Conservation (phyloP, 371 early-diverging fungal species). For the Lichtheimia corymbifera region DNA sequence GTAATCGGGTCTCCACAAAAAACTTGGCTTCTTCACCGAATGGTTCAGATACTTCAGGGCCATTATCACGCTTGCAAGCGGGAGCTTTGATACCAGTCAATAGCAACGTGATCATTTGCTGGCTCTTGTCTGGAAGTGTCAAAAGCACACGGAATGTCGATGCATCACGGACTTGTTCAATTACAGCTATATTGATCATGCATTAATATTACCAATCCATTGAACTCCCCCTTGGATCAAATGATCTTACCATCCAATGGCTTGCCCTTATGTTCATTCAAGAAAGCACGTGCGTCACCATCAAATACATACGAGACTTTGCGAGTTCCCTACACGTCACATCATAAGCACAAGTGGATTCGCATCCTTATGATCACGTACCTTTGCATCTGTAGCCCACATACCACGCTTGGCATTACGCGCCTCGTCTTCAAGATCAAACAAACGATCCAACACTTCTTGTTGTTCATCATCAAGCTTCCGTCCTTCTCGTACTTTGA, state of each 20-base stretch:
- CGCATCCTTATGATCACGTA: slow-evolving; percentile 14
- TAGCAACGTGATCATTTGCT: slow-evolving; percentile 75
- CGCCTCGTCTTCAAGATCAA: slow-evolving; percentile 74
- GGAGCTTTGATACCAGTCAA: slow-evolving; percentile 92
- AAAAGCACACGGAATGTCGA: slow-evolving; percentile 81
- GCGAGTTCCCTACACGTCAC: slow-evolving; percentile 48
- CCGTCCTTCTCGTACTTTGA: slow-evolving; percentile 70
- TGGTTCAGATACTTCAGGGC: slow-evolving; percentile 72
- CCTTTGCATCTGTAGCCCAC: slow-evolving; percentile 68
- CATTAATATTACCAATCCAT: too few relatives aligned
- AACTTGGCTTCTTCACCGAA: slow-evolving; percentile 91
- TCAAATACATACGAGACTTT: slow-evolving; percentile 59
- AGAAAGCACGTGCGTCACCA: slow-evolving; percentile 73
- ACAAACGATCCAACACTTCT: slow-evolving; percentile 61
- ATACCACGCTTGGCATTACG: slow-evolving; percentile 72
- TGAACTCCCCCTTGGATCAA: neutral
- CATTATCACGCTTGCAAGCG: slow-evolving; percentile 73
- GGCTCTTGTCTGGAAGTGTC: slow-evolving; percentile 57
- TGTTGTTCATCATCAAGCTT: slow-evolving; percentile 44
- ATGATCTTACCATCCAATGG: slow-evolving; percentile 66
- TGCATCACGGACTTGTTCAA: slow-evolving; percentile 95
- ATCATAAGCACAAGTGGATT: neutral
- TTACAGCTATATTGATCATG: slow-evolving; percentile 55
- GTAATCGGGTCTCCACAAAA: slow-evolving; percentile 87
- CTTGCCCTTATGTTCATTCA: slow-evolving; percentile 80